Evolutionary conservation across 1,284 basidiomycete genomes (phyloP), one percentile per base, ranked within the genome.

Genomic region (Ustilago crameri): DNA sequence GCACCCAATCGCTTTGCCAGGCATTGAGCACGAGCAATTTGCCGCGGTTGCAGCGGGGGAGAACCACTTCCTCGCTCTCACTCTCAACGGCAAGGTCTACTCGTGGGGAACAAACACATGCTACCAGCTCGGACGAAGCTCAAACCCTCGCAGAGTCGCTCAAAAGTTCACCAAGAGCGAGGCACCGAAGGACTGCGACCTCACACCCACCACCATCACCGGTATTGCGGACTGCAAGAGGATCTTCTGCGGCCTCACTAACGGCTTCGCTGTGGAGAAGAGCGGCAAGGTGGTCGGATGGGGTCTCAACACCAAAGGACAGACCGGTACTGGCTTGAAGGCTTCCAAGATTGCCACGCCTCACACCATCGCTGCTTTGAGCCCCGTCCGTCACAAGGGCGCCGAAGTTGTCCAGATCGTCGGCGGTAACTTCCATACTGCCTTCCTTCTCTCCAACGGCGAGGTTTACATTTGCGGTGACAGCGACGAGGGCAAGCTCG

Each of bases 231-330:
- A 91, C 78, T 91, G 92, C 49, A 89, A 90, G 18, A 86, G 86
- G 42, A 86, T 96, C 67, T 93, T 91, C 8, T 88, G 91, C 0
- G 93, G 94, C 9, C 87, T 88, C 42, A 92, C 90, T 84, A 91
- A 93, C 82, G 93, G 92, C 0, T 96, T 95, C 76, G 94, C 93
- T 3, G 89, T 96, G 65, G 90, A 93, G 82, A 88, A 90, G 67
- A 85, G 87, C 22, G 94, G 93, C 37, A 88, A 88, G 48, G 91
- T 94, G 3, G 95, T 89, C 87, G 92, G 89, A 3, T 97, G 94
- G 94, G 94, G 94, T 23, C 86, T 95, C 64, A 96, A 97, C 84
- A 90, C 87, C 38, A 88, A 88, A 83, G 87, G 88, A 27, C 91
- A 92, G 83, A 88, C 88, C 0, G 91, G 90, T 34, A 86, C 89